phyloP scores from a whole-genome alignment of 129 eudicot genomes.

The Escallonia herrerae region DNA sequence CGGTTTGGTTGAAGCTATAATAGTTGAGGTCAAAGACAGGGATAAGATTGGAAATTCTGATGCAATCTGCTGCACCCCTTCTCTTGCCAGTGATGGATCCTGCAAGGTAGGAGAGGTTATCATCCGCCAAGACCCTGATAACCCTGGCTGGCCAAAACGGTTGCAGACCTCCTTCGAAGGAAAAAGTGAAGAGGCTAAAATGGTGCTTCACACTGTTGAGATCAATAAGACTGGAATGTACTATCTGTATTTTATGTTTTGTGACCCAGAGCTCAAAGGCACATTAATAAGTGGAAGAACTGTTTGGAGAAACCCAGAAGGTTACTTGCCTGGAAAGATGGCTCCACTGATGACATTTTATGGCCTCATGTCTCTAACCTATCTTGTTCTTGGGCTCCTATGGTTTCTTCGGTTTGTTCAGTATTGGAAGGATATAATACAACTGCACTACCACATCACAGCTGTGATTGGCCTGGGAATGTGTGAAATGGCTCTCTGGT shows the following conservation, averaged over 20 bases:
- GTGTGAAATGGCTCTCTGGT: conserved; percentile 94
- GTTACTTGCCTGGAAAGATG: conserved; percentile 86
- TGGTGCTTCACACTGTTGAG: conserved; percentile 47
- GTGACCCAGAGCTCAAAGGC: conserved; percentile 70
- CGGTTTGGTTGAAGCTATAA: conserved; percentile 71
- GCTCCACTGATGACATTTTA: conserved; percentile 76
- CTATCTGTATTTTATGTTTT: conserved; percentile 68
- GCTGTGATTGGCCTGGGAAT: conserved; percentile 81
- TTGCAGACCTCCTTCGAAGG: conserved; percentile 61
- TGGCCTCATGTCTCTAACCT: conserved; percentile 77
- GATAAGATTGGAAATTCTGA: conserved; percentile 69
- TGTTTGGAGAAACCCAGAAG: conserved; percentile 84
- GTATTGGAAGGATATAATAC: conserved; percentile 79
- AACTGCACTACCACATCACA: conserved; percentile 75
- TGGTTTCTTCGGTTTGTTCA: conserved; percentile 80
- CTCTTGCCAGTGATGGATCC: conserved; percentile 65
- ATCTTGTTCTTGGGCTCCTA: conserved; percentile 67
- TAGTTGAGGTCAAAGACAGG: conserved; percentile 74
- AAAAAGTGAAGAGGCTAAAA: conserved; percentile 54
- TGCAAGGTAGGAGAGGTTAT: conserved; percentile 93
- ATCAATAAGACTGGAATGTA: conserved; percentile 85
- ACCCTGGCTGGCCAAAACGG: conserved; percentile 77
- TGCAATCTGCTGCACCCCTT: conserved; percentile 70
- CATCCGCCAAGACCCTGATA: conserved; percentile 56
- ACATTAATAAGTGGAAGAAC: conserved; percentile 75